A percentile compares a stretch with the other conserved stretches of the same genome.
Evolutionary conservation across 2,329 filamentous ascomycete species (phyloP).

Genomic region (Fusarium newnesense): DNA sequence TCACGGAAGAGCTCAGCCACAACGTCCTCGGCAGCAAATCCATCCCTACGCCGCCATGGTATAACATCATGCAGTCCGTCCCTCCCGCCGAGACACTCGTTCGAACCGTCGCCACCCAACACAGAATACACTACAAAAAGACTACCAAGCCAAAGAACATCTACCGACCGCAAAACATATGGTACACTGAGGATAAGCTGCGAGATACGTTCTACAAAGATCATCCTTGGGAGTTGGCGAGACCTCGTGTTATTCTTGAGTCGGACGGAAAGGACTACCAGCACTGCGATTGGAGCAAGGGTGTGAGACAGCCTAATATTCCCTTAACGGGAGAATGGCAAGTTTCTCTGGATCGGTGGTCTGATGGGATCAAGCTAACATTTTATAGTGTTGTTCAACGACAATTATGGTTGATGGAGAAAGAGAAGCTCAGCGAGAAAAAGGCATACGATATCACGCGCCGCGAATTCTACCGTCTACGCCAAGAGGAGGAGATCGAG

Average conservation of each 20-base stretch:
- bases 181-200: conserved; percentile 85
- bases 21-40: conserved; percentile 50
- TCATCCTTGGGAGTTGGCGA: conserved; percentile 96
- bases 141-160: conserved; percentile 71
- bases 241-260: conserved; percentile 87
- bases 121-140: conserved; percentile 56
- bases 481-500: conserved; percentile 85
- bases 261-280: conserved; percentile 83
- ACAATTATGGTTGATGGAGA: conserved; percentile 85
- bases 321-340: conserved; percentile 74
- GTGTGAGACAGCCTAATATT: conserved; percentile 77
- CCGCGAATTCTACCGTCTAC: conserved; percentile 87
- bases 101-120: conserved; percentile 62
- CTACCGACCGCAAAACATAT: conserved; percentile 81
- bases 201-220: conserved; percentile 87
- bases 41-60: conserved; percentile 59
- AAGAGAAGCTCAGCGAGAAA: conserved; percentile 67
- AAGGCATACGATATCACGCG: conserved; percentile 88
- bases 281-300: conserved; percentile 81
- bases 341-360: background rate
- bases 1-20: conserved; percentile 56
- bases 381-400: conserved; percentile 84
- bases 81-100: conserved; percentile 69
- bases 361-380: conserved; percentile 26
- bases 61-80: conserved; percentile 60